These are phyloP conservation scores for Schoenoplectus tabernaemontani DNA, from an alignment of 202 grass and related monocot genomes.

Conservation along the genomic window DNA sequence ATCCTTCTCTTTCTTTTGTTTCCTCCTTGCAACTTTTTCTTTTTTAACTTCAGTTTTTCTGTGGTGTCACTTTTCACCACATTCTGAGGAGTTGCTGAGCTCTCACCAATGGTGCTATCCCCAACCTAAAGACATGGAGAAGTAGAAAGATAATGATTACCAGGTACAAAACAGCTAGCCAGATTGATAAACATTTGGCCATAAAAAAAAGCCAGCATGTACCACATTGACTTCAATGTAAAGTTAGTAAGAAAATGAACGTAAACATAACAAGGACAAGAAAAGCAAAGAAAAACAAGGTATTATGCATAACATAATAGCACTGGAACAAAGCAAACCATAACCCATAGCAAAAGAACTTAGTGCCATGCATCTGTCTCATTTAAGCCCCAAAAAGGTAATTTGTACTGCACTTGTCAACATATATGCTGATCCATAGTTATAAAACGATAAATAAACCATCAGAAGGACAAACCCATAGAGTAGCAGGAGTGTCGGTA, in stretches of 20 bases:
- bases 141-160: constrained; percentile 4
- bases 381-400: neutral
- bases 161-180: neutral
- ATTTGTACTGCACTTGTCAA: neutral
- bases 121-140: constrained; percentile 46
- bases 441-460: constrained; percentile 1
- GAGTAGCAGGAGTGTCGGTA: constrained; percentile 5
- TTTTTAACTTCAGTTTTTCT: constrained; percentile 61
- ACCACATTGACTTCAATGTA: no score
- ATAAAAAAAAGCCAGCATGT: no score
- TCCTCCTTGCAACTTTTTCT: constrained; percentile 79
- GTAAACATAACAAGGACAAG: no score
- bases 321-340: neutral
- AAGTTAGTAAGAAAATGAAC: no score
- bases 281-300: neutral
- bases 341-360: neutral
- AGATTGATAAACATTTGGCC: no score
- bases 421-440: neutral
- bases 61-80: constrained; percentile 37
- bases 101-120: constrained; percentile 27
- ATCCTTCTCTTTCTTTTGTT: constrained; percentile 88
- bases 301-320: neutral
- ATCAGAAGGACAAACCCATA: constrained; percentile 10
- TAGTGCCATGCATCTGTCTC: neutral
- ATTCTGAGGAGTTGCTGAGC: constrained; percentile 31